Base-by-base conservation (phyloP, 2,329 filamentous ascomycete genomes). In the Fusarium chuoi region DNA sequence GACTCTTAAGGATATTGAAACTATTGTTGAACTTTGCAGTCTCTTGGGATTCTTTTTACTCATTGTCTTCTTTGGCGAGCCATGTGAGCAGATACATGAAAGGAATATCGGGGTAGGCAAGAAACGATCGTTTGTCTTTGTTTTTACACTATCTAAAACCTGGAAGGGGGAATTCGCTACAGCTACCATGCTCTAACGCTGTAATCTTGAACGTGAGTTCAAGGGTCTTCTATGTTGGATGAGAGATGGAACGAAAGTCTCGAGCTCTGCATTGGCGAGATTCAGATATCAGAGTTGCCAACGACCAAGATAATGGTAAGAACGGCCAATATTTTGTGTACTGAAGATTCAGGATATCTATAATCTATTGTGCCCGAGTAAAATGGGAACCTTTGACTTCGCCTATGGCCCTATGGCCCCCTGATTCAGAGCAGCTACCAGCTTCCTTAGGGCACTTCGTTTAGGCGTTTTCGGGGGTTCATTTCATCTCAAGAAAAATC, bases 1-100 rank as follows among this genome's bases (percentile, higher is more conserved):
- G 79, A 36, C 80, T 73, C 59, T 81, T 82, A 65, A 85, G 78
- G 7, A 79, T 81, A 6, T 78, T 74, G 33, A 83, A 79, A 3
- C 80, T 82, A 9, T 76, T 76, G 36, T 79, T 75, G 56, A 81
- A 83, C 77, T 73, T 77, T 41, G 11, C n/a, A 2, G 54, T 30
- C 14, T 33, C 33, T 13, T 33, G 33, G 33, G 33, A 14, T 33
- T 5, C 12, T 12, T 33, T 13, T 39, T 55, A 30, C 62, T 70
- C 15, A 1, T 41, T 8, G 46, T 22, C 11, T 24, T 14, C 5
- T 3, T 12, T 0, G 33, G 9, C 20, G 10, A 30, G 15, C 8
- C 12, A 17, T 11, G 4, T n/a, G 6, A 11, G n/a, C 10, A 14
- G 30, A 17, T 6, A 14, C 2, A 11, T 26, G 13, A 15, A 14